These are phyloP conservation scores for Poteriospumella lacustris DNA, from an alignment of 108 stramenopile species.

Conservation along the genomic window DNA sequence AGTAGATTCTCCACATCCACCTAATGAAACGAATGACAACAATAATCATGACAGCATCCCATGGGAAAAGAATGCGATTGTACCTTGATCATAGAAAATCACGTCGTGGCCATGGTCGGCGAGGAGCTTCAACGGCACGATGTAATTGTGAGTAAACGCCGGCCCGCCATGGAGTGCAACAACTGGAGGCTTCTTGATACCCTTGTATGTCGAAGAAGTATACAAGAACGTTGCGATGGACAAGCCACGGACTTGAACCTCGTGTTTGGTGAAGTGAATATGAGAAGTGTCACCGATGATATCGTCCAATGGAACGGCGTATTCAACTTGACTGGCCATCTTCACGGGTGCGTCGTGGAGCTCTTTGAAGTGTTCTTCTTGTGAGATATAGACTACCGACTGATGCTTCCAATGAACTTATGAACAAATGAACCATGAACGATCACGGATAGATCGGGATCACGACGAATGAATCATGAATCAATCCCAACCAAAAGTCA, in stretches of 20 bases:
- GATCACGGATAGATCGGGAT: too few relatives aligned
- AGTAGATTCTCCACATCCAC: slow-evolving; percentile 23
- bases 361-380: too few relatives aligned
- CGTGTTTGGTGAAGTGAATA: not conserved
- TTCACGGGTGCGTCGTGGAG: too few relatives aligned
- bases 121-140: not conserved
- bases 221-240: not conserved
- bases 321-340: too few relatives aligned
- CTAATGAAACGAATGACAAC: not conserved
- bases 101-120: not conserved
- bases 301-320: slow-evolving; percentile 13
- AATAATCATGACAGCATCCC: not conserved
- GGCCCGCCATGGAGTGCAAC: slow-evolving; percentile 13
- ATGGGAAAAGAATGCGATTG: too few relatives aligned
- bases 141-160: slow-evolving; percentile 21
- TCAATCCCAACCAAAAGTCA: too few relatives aligned
- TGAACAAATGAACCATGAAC: too few relatives aligned
- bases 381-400: too few relatives aligned
- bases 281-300: slow-evolving; percentile 15
- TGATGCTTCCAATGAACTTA: too few relatives aligned
- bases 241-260: not conserved
- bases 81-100: slow-evolving; percentile 21
- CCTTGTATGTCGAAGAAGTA: not conserved
- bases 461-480: too few relatives aligned
- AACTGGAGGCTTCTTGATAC: not conserved